Base-by-base conservation (phyloP, 495 filamentous ascomycete species). In the Pseudotulostoma volvatum region DNA sequence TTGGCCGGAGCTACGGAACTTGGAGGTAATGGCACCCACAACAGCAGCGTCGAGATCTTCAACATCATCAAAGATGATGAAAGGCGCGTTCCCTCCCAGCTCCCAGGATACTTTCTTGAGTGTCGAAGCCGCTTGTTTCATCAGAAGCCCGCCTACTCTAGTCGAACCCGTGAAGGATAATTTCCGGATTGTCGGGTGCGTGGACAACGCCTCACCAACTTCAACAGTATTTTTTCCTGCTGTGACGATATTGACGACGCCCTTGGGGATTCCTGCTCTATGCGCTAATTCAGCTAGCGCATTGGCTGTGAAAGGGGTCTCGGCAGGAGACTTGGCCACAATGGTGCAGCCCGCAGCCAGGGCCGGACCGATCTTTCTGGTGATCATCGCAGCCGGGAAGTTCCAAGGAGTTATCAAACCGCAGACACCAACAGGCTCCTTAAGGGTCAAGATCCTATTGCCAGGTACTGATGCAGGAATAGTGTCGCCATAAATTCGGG, bases 321-420 rank as follows among this genome's bases (percentile, higher is more conserved):
- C 53, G 14, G 61, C 64, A 19, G 64, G 61, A 7, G 66, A 61
- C 42, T 71, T 71, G 33, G 62, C 48, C 1, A 71, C 64, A 0
- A 66, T 55, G 3, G 65, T 68, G 49, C 66, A 70, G 35, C 67
- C 66, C 9, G 66, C 65, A 11, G 65, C 67, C n/a, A 70, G 49
- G 11, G 67, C 67, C 3, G 67, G 59, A 13, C 70, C 84, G 35
- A 84, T 67, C 52, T 92, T 88, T n/a, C 84, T 63, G 1, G 82
- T 81, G 43, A 84, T 74, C 84, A 88, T 90, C 9, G 83, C 81
- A 11, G 75, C 71, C 2, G 82, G 83, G 50, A 86, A 88, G 52
- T 90, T 90, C 84, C 84, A 92, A 11, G 55, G 55, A 9, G 47
- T 49, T 25, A 55, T 58, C 17, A 54, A 19, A 3, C 58, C 56